These are phyloP conservation scores for Friedmanniomyces simplex DNA, from an alignment of 495 filamentous ascomycete species.

Conservation along the genomic window DNA sequence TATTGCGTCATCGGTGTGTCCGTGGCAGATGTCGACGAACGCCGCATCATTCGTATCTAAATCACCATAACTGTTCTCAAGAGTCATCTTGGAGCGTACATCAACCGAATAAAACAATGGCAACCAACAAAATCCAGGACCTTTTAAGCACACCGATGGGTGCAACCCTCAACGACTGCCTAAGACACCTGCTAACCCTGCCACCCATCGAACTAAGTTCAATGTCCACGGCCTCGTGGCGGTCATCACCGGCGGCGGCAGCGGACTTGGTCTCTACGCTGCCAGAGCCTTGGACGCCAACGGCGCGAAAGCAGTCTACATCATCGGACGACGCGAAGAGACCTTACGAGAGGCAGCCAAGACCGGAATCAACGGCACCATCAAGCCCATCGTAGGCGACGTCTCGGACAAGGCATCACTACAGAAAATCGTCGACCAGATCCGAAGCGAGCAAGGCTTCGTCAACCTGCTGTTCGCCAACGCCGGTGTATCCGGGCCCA, in stretches of 20 bases:
- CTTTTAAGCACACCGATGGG: too few relatives aligned
- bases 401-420: conserved; percentile 35
- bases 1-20: too few relatives aligned
- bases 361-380: conserved; percentile 23
- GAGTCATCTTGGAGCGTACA: too few relatives aligned
- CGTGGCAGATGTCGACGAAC: too few relatives aligned
- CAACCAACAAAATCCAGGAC: conserved; percentile 12
- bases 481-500: conserved; percentile 19
- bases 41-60: too few relatives aligned
- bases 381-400: conserved; percentile 35
- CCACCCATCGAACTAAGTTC: too few relatives aligned
- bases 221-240: conserved; percentile 31
- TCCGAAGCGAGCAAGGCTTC: conserved; percentile 34
- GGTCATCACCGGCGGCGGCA: conserved; percentile 53
- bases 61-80: too few relatives aligned
- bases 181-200: too few relatives aligned
- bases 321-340: conserved; percentile 49
- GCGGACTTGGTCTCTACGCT: conserved; percentile 55
- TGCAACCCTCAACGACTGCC: too few relatives aligned
- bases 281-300: conserved; percentile 51
- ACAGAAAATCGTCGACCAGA: conserved; percentile 24
- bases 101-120: not conserved
- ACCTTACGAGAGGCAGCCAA: conserved; percentile 13
- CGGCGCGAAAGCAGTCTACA: conserved; percentile 58
- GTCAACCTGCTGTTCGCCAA: conserved; percentile 27